Base-by-base conservation (phyloP, 2,329 filamentous ascomycete genomes). In the Trichoderma semiorbis region DNA sequence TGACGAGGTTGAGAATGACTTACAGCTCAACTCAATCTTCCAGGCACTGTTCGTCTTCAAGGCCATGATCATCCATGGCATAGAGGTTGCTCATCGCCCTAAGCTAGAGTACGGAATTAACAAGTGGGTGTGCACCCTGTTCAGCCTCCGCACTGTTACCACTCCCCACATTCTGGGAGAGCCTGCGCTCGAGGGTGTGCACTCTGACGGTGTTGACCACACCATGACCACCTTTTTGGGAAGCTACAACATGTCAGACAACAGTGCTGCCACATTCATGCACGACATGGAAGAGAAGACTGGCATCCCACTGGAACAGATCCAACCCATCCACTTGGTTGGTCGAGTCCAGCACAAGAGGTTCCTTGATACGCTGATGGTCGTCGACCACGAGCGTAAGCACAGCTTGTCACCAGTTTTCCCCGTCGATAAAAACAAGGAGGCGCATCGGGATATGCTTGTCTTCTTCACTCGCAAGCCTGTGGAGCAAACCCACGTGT, bases 31-130 rank as follows among this genome's bases (percentile, higher is more conserved):
- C 76, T 77, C 76, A 2, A 74, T 76, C 43, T 67, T 79, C 50
- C 79, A 80, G 69, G 79, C 78, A 26, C 72, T 80, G 30, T 69
- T 80, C 47, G 71, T 75, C 61, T 79, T 80, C 75, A 80, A 80
- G 72, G 72, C 75, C 58, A 72, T 79, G 68, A 73, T 79, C 12
- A 66, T 78, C 55, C 75, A 78, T 55, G 77, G 77, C 47, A 70
- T 78, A 8, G 60, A 69, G 8, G 74, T 74, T 24, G 70, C 72
- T 21, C 74, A 72, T 11, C 76, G 78, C 1, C 73, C 74, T 24
- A 74, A 74, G 60, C 75, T 80, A 7, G 73, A 78, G 75, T 80
- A 79, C 72, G 72, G 74, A 28, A 70, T 68, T 34, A 73, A 76
- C 65, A 77, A 75, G 66, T 77, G 74, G 72, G 73, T 79, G 39